phyloP scores from a whole-genome alignment of 345 rosid genomes.

The Citrus sp. region DNA sequence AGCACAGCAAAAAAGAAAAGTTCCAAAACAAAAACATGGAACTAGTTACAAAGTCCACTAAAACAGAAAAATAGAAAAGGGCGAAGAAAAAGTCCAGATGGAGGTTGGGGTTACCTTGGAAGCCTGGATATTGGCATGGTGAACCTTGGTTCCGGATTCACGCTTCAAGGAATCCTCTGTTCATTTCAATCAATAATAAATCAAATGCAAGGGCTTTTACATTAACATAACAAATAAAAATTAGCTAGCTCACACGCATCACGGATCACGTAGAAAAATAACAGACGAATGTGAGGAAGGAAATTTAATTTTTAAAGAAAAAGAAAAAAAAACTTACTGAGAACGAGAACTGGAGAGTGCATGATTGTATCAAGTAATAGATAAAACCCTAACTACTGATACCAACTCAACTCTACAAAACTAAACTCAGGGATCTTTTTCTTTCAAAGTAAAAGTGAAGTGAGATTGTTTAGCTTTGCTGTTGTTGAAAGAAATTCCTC shows the following conservation, averaged over 20 bases:
- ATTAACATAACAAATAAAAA: not conserved
- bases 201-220: not conserved
- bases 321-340: slow-evolving; percentile 41
- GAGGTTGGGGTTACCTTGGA: slow-evolving; percentile 47
- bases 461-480: too few species aligned
- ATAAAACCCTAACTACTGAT: not conserved
- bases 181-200: slow-evolving; percentile 9
- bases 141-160: slow-evolving; percentile 89
- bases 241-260: not conserved
- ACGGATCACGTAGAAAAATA: not conserved
- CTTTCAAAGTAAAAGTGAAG: not conserved
- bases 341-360: slow-evolving; percentile 86
- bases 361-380: slow-evolving; percentile 22
- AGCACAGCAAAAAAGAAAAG: not conserved
- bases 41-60: not conserved
- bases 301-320: not conserved
- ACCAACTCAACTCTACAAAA: not conserved
- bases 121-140: slow-evolving; percentile 88
- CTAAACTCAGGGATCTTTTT: not conserved
- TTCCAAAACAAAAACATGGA: not conserved
- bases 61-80: not conserved
- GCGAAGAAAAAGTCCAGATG: not conserved
- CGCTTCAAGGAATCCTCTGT: slow-evolving; percentile 95
- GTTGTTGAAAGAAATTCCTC: too few species aligned
- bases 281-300: not conserved